These are phyloP conservation scores for Termitomyces sp. DNA, from an alignment of 768 basidiomycete species.

Conservation along the genomic window DNA sequence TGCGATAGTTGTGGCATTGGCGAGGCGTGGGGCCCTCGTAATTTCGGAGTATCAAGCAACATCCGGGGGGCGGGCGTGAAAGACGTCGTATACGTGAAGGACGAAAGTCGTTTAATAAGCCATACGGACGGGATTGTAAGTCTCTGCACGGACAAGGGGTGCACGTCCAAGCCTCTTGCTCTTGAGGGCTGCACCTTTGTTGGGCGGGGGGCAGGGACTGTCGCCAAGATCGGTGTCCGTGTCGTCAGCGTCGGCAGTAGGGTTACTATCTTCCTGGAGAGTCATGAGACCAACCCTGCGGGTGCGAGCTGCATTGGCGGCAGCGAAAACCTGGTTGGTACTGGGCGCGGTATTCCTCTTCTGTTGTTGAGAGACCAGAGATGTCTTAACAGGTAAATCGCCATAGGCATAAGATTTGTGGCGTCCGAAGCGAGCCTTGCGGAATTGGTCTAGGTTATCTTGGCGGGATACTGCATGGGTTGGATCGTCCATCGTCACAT, in stretches of 20 bases:
- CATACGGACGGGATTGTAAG: conserved; percentile 63
- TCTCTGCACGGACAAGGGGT: conserved; percentile 60
- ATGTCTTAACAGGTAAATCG: conserved; percentile 51
- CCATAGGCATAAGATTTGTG: conserved; percentile 93
- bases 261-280: conserved; percentile 65
- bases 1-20: conserved; percentile 5
- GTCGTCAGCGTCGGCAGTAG: conserved; percentile 62
- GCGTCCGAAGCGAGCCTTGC: conserved; percentile 82
- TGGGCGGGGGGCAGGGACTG: conserved; percentile 84
- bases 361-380: conserved; percentile 34
- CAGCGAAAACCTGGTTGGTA: conserved; percentile 57
- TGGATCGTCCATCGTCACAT: conserved; percentile 96
- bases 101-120: conserved; percentile 28
- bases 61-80: conserved; percentile 9
- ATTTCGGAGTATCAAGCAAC: background rate
- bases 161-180: conserved; percentile 51
- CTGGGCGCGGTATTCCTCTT: conserved; percentile 69
- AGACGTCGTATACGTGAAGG: conserved; percentile 4
- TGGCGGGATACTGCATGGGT: conserved; percentile 73
- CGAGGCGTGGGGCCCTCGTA: conserved; percentile 6
- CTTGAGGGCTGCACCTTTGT: conserved; percentile 52
- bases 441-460: conserved; percentile 89
- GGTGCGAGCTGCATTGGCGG: conserved; percentile 63
- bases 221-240: conserved; percentile 79
- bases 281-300: conserved; percentile 59